Conservation (phyloP, 176 grass and related monocot species). For the Alopecurus myosuroides region DNA sequence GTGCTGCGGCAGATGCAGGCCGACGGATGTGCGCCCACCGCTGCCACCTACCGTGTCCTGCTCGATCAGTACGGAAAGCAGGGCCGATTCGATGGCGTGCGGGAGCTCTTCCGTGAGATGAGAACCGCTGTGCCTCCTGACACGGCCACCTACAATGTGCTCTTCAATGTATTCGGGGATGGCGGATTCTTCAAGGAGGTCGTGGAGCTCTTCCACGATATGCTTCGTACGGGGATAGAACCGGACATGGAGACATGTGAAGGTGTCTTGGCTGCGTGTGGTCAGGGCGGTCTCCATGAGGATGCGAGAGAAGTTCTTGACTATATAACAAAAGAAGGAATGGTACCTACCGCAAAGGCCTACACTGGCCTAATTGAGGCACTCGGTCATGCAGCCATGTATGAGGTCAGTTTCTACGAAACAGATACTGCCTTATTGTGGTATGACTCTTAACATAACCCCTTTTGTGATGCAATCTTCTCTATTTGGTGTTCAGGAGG, state of each 20-base stretch:
- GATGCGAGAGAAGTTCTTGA: slow-evolving; percentile 83
- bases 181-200: slow-evolving; percentile 97
- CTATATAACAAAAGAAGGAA: slow-evolving; percentile 60
- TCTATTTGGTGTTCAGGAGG: slow-evolving; percentile 56
- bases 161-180: slow-evolving; percentile 73
- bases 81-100: slow-evolving; percentile 77
- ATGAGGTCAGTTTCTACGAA: slow-evolving; percentile 54
- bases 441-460: neutral
- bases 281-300: slow-evolving; percentile 84
- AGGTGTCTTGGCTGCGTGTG: slow-evolving; percentile 75
- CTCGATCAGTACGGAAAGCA: slow-evolving; percentile 74
- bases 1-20: slow-evolving; percentile 89
- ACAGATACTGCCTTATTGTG: neutral
- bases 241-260: slow-evolving; percentile 92
- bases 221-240: slow-evolving; percentile 63
- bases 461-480: slow-evolving; percentile 9
- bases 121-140: slow-evolving; percentile 68
- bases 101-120: slow-evolving; percentile 88
- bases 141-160: slow-evolving; percentile 87
- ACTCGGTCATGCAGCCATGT: slow-evolving; percentile 69
- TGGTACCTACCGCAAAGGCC: slow-evolving; percentile 78
- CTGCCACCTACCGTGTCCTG: slow-evolving; percentile 78
- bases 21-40: slow-evolving; percentile 64
- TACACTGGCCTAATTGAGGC: slow-evolving; percentile 93
- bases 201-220: slow-evolving; percentile 75